phyloP scores from a whole-genome alignment of 139 green algal genomes.

The Klebsormidium nitens region DNA sequence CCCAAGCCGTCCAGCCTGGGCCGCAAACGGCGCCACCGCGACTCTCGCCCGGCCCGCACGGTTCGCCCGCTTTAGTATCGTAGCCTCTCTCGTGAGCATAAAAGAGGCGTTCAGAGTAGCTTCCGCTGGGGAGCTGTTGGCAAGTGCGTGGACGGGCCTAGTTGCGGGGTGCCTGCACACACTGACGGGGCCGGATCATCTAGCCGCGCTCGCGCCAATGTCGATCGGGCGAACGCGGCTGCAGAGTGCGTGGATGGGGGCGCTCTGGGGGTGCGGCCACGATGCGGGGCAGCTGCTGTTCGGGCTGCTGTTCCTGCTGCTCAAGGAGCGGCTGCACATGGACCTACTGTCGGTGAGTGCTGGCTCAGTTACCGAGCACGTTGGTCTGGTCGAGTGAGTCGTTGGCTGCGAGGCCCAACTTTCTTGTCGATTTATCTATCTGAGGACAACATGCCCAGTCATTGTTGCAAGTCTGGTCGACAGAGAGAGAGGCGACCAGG shows the following conservation, averaged over 20 bases:
- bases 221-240: conserved; percentile 79
- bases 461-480: too few species aligned
- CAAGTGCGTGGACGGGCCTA: conserved; percentile 58
- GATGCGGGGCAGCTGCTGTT: conserved; percentile 95
- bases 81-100: too few species aligned
- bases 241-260: conserved; percentile 74
- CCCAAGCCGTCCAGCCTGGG: too few species aligned
- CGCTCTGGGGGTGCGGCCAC: conserved; percentile 95
- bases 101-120: too few species aligned
- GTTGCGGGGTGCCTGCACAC: conserved; percentile 91
- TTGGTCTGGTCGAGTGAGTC: not conserved
- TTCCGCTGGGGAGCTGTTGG: conserved; percentile 23
- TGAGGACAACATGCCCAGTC: too few species aligned
- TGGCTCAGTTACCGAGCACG: not conserved
- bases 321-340: conserved; percentile 56
- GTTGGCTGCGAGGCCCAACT: too few species aligned
- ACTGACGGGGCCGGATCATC: conserved; percentile 90
- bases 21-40: too few species aligned
- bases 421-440: too few species aligned
- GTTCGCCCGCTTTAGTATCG: too few species aligned
- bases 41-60: too few species aligned
- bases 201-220: conserved; percentile 90
- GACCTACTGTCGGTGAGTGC: too few species aligned
- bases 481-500: too few species aligned
- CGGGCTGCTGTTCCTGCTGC: conserved; percentile 79